phyloP scores from a whole-genome alignment of 768 basidiomycete species.

The Kwoniella pini region DNA sequence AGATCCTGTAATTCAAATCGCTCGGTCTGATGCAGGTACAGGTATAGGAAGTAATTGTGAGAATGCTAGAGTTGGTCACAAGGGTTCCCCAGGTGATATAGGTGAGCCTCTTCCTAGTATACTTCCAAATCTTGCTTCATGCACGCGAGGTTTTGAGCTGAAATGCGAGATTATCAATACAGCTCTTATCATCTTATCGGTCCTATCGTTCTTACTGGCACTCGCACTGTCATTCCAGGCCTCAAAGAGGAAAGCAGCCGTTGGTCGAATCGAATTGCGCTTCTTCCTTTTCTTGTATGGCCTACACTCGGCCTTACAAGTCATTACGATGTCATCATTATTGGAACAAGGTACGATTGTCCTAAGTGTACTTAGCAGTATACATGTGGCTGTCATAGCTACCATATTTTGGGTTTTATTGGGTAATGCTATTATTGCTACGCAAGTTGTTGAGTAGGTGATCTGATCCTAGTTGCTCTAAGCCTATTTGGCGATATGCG shows the following conservation, averaged over 20 bases:
- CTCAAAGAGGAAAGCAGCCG: slow-evolving; percentile 77
- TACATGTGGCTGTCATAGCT: slow-evolving; percentile 76
- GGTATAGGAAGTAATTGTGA: slow-evolving; percentile 81
- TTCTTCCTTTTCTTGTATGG: slow-evolving; percentile 49
- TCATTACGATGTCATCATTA: slow-evolving; percentile 76
- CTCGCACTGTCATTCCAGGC: slow-evolving; percentile 63
- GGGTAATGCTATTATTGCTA: slow-evolving; percentile 56
- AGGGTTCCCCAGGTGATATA: slow-evolving; percentile 59
- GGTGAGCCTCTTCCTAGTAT: slow-evolving; percentile 61
- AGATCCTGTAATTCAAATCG: slow-evolving; percentile 56
- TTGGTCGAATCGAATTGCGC: slow-evolving; percentile 61
- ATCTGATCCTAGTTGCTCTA: neutral
- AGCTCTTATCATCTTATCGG: slow-evolving; percentile 81
- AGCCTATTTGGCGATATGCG: neutral
- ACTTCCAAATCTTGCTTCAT: neutral
- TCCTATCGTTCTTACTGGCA: slow-evolving; percentile 68
- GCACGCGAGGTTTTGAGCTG: too few relatives aligned
- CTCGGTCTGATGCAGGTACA: slow-evolving; percentile 66
- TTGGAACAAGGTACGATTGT: slow-evolving; percentile 73
- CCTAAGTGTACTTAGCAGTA: slow-evolving; percentile 69
- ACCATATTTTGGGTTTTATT: slow-evolving; percentile 67
- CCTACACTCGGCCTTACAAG: slow-evolving; percentile 69
- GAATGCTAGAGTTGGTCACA: slow-evolving; percentile 63
- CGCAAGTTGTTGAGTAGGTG: slow-evolving; percentile 88
- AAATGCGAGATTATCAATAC: neutral